Conservation (phyloP, 768 basidiomycete genomes). For the Tremella yokohamensis region DNA sequence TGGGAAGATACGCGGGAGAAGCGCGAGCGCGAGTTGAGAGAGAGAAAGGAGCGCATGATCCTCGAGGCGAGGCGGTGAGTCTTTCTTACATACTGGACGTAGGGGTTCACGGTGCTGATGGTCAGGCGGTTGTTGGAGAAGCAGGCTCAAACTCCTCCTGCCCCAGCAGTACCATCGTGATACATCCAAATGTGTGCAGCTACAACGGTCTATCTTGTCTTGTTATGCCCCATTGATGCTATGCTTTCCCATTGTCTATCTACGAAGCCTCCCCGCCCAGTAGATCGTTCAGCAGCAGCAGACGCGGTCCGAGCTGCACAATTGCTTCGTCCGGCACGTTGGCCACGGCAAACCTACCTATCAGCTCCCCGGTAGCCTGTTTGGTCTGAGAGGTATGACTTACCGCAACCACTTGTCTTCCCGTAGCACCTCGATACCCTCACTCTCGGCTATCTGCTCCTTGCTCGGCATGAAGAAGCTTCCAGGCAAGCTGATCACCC, state of each 20-base stretch:
- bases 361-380: no score
- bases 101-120: conserved; percentile 11
- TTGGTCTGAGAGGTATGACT: no score
- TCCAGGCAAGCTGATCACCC: conserved; percentile 66
- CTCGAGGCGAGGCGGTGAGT: conserved; percentile 49
- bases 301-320: conserved; percentile 34
- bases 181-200: background rate
- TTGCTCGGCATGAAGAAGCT: conserved; percentile 58
- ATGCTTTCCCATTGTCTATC: background rate
- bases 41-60: conserved; percentile 50
- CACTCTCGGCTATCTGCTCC: conserved; percentile 30
- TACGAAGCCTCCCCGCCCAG: conserved; percentile 19
- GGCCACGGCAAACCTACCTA: conserved; percentile 68
- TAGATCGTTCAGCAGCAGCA: conserved; percentile 41
- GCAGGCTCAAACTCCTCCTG: conserved; percentile 12
- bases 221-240: background rate
- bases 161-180: background rate
- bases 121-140: conserved; percentile 37
- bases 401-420: conserved; percentile 62
- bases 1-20: conserved; percentile 46
- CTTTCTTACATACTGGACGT: background rate
- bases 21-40: conserved; percentile 40
- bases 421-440: conserved; percentile 46
- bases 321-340: conserved; percentile 65
- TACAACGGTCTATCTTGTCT: background rate